Percentiles rank a stretch among this genome's conserved stretches.
These are phyloP conservation scores for Echinosophora koreensis DNA, from an alignment of 306 rosid genomes.

Conservation along the genomic window DNA sequence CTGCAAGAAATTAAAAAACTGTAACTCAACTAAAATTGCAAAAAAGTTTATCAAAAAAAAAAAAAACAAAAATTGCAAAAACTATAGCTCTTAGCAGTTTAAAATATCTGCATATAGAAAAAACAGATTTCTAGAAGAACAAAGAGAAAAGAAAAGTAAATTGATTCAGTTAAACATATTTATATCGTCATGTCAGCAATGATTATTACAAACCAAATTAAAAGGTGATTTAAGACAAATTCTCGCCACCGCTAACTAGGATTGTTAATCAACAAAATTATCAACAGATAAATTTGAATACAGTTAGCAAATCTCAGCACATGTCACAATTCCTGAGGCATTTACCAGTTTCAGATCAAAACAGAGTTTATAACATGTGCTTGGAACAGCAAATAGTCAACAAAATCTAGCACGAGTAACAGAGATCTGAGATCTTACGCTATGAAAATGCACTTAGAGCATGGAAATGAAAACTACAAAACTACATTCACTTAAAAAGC, in stretches of 20 bases:
- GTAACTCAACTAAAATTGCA: neutral
- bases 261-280: neutral
- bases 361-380: neutral
- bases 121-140: neutral
- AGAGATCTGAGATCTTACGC: constrained; percentile 44
- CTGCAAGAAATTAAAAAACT: neutral
- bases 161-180: neutral
- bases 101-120: neutral
- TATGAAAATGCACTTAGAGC: neutral
- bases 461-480: neutral
- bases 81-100: neutral
- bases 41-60: too few relatives aligned
- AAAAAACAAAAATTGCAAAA: neutral
- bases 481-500: neutral
- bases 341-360: constrained; percentile 7
- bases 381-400: neutral
- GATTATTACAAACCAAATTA: too few relatives aligned
- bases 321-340: neutral
- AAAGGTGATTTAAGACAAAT: neutral
- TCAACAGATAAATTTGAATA: too few relatives aligned
- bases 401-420: neutral
- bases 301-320: too few relatives aligned
- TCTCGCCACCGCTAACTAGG: neutral
- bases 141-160: neutral
- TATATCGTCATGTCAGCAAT: too few relatives aligned